Evolutionary conservation across 768 basidiomycete genomes (phyloP).

Genomic region (Megacollybia marginata): DNA sequence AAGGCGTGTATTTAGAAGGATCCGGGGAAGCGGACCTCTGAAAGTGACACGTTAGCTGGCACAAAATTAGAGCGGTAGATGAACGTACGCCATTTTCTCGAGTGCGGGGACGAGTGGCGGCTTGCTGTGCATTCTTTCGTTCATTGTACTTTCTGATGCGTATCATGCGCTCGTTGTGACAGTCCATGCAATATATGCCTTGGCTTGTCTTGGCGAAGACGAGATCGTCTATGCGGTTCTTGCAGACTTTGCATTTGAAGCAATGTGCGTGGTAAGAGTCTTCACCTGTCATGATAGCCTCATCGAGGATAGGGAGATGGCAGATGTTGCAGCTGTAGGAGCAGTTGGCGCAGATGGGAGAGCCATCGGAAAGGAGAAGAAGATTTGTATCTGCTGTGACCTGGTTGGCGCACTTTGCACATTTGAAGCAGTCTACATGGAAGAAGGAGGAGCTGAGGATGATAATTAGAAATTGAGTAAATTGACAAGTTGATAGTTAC

Average conservation of each 20-base stretch:
- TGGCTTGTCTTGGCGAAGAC: constrained; percentile 98
- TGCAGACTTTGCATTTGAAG: constrained; percentile 96
- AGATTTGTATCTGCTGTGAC: constrained; percentile 97
- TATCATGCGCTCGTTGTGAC: constrained; percentile 96
- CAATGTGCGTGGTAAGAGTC: constrained; percentile 98
- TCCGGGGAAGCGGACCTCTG: not conserved
- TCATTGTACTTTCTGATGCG: constrained; percentile 88
- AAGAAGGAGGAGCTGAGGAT: constrained; percentile 78
- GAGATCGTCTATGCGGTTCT: constrained; percentile 91
- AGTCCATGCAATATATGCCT: constrained; percentile 98
- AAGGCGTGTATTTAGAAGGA: not conserved
- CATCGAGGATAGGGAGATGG: constrained; percentile 89
- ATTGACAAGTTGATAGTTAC: constrained; percentile 39
- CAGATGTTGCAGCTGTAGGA: constrained; percentile 96
- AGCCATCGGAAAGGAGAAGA: constrained; percentile 93
- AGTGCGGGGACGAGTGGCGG: constrained; percentile 25
- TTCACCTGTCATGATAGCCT: constrained; percentile 99
- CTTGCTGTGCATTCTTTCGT: constrained; percentile 51
- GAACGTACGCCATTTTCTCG: constrained; percentile 36
- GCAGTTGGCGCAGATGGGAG: constrained; percentile 92
- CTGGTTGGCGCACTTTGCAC: constrained; percentile 88
- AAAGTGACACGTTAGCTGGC: constrained; percentile 1
- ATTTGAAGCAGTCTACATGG: constrained; percentile 93
- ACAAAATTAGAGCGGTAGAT: not conserved
- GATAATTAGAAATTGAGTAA: constrained; percentile 7